A percentile compares a stretch with the other conserved stretches of the same genome.
Conservation (phyloP, 257 asterid genomes). For the Solanum gandarillasii region DNA sequence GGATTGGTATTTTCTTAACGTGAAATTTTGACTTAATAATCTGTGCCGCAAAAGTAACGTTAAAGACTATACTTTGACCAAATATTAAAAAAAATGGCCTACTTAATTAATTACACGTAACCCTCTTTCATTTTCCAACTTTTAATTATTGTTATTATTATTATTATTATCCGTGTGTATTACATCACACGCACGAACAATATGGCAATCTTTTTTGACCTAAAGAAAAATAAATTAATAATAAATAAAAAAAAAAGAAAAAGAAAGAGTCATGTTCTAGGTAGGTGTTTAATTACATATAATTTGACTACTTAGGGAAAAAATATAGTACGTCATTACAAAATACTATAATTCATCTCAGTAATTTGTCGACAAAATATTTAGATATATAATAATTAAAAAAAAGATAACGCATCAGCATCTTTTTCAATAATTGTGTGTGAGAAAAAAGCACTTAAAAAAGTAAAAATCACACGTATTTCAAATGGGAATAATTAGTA, state of each 20-base stretch:
- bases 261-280: not conserved
- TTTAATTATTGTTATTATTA: not conserved
- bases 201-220: not conserved
- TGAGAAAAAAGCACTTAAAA: not conserved
- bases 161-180: not conserved
- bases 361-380: not conserved
- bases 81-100: not conserved
- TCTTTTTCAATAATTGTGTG: not conserved
- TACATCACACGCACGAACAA: not conserved
- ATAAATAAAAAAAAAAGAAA: not conserved
- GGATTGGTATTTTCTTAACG: not conserved
- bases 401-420: not conserved
- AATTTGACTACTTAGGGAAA: not conserved
- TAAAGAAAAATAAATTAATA: not conserved
- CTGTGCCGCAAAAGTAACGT: not conserved
- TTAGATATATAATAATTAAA: not conserved
- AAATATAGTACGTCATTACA: not conserved
- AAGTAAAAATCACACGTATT: not conserved
- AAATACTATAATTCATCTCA: not conserved
- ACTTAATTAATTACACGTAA: not conserved
- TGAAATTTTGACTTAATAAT: not conserved
- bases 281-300: not conserved
- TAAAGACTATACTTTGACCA: not conserved
- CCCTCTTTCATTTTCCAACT: not conserved
- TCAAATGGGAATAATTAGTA: not conserved